phyloP scores from a whole-genome alignment of 306 rosid species.

The Cicer cuneatum region DNA sequence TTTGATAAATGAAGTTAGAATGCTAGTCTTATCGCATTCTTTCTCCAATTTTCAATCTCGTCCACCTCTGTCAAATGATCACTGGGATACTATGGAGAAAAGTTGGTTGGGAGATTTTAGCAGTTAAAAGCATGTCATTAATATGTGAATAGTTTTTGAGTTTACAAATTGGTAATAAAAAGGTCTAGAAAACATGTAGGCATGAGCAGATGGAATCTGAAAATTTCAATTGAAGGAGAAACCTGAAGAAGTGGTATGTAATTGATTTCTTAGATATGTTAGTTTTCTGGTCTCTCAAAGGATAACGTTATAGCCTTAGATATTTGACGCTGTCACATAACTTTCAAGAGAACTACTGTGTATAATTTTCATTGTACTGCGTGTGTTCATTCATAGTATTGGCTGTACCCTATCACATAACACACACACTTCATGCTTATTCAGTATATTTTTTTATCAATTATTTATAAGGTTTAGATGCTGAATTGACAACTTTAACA shows the following conservation, averaged over 20 bases:
- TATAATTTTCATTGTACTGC: neutral
- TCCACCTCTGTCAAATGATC: neutral
- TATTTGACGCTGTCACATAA: no score
- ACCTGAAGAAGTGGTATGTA: slow-evolving; percentile 11
- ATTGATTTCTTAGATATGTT: slow-evolving; percentile 21
- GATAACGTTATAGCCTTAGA: neutral
- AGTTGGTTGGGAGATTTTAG: neutral
- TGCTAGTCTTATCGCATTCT: neutral
- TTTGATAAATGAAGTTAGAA: slow-evolving; percentile 30
- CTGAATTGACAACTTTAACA: neutral
- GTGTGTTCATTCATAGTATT: neutral
- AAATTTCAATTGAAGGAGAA: slow-evolving; percentile 11
- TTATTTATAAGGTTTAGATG: neutral
- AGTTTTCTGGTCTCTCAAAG: neutral
- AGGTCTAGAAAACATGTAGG: slow-evolving; percentile 14
- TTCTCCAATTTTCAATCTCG: slow-evolving; percentile 18
- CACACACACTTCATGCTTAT: neutral
- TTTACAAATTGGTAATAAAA: slow-evolving; percentile 17
- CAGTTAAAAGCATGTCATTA: slow-evolving; percentile 4
- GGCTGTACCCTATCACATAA: neutral
- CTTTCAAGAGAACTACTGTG: no score
- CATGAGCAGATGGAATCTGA: neutral
- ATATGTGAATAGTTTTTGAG: slow-evolving; percentile 11
- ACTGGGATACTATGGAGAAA: slow-evolving; percentile 11
- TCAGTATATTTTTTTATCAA: neutral